Base-by-base conservation (phyloP, 805 yeast genomes). In the Sugiyamaella floridensis region DNA sequence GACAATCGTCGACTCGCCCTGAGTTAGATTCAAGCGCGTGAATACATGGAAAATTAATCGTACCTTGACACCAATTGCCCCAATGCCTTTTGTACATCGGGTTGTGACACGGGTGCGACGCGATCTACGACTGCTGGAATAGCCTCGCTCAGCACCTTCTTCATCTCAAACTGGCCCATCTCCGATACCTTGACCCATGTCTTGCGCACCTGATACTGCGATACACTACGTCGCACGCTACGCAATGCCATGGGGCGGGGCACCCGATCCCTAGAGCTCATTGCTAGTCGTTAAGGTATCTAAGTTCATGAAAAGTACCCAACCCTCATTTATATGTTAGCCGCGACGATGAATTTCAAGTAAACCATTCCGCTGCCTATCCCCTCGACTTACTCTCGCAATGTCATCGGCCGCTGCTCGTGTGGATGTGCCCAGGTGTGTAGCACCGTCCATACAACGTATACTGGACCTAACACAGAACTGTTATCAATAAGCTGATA, bases 401-500 rank as follows among this genome's bases (percentile, higher is more conserved):
- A 32, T 32, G 37, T 32, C 26, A 6, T 22, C 34, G 48, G 18
- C 20, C 4, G 40, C 29, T 7, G 18, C 20, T 9, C 19, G 45
- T 4, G 44, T 45, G 10, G 48, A 45, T 20, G 26, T 57, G n/a
- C 60, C 58, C 29, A 46, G 26, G 56, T 55, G 47, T 29, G 58
- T 46, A 26, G 11, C 18, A 16, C 22, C 43, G 20, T 5, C 7
- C 14, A 22, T 40, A 20, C 37, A n/a, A 7, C 15, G 12, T 11
- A 7, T 5, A 26, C 8, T 12, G 22, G 12, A 22, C n/a, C 48
- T 50, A 53, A 47, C 45, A 26, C 26, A 60, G 62, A 22, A 51
- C 65, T 42, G 73, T 69, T 16, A 56, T 71, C 55, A 55, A 60
- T 57, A 84, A 84, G 67, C 77, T 85, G 55, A 74, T 82, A 63